Evolutionary conservation across 306 rosid genomes (phyloP).

Genomic region (Vigna nakashimae): DNA sequence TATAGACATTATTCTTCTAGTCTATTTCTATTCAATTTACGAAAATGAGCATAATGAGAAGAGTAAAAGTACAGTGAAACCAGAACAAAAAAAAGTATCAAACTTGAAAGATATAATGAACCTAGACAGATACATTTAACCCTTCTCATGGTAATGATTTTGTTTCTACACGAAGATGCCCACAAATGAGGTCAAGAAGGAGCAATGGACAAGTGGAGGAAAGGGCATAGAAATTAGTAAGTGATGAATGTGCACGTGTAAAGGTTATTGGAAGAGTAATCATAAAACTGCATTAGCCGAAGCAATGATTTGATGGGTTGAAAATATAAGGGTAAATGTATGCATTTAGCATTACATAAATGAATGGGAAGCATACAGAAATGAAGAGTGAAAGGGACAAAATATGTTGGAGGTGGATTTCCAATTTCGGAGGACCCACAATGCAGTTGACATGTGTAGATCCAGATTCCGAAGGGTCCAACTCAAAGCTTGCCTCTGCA

Average conservation of each 20-base stretch:
- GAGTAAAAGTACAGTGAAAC: neutral
- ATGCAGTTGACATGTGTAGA: constrained; percentile 43
- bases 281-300: constrained; percentile 28
- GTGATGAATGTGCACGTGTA: constrained; percentile 48
- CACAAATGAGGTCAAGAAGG: constrained; percentile 16
- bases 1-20: too few relatives aligned
- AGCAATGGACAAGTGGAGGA: constrained; percentile 25
- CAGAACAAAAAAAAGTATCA: neutral
- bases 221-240: neutral
- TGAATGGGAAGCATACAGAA: constrained; percentile 28
- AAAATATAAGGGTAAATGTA: constrained; percentile 37
- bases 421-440: constrained; percentile 49
- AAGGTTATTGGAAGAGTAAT: constrained; percentile 34
- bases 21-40: neutral
- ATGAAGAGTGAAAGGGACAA: constrained; percentile 15
- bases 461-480: constrained; percentile 43
- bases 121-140: constrained; percentile 6
- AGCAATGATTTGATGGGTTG: constrained; percentile 44
- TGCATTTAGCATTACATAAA: constrained; percentile 4
- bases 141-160: neutral
- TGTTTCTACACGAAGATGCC: neutral
- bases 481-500: neutral
- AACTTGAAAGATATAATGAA: neutral
- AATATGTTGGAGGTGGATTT: constrained; percentile 35
- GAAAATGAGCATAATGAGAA: neutral